Percentiles rank a stretch among this genome's conserved stretches.
phyloP scores from a whole-genome alignment of 2,329 filamentous ascomycete species.

The Neofusicoccum kwambonambiense region DNA sequence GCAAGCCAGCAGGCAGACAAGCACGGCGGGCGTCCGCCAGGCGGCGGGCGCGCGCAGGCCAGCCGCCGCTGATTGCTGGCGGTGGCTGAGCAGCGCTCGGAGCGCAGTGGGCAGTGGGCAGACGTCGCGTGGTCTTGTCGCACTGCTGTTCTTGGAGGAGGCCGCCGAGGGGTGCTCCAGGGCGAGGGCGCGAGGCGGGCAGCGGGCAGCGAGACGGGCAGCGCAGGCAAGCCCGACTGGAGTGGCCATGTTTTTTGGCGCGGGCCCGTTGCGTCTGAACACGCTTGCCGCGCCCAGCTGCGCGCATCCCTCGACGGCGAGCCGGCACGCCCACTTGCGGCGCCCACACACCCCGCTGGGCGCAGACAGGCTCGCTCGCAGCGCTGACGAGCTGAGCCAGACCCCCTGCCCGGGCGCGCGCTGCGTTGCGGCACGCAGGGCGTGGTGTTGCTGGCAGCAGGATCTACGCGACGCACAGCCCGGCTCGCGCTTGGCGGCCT shows the following conservation, averaged over 20 bases:
- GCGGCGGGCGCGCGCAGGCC: not conserved
- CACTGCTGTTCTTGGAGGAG: not conserved
- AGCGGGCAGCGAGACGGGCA: not conserved
- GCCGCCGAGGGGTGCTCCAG: not conserved
- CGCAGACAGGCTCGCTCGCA: not conserved
- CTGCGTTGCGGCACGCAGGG: constrained; percentile 4
- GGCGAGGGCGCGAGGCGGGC: not conserved
- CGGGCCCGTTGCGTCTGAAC: not conserved
- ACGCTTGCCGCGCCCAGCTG: constrained; percentile 1
- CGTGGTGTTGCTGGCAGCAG: constrained; percentile 13
- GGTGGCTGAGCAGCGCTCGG: constrained; percentile 15
- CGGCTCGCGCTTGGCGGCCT: constrained; percentile 16
- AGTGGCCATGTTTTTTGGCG: constrained; percentile 5
- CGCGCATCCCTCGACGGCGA: constrained; percentile 1
- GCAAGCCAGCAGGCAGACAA: not conserved
- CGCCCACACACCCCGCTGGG: not conserved
- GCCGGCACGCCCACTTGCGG: not conserved
- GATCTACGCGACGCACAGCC: constrained; percentile 17
- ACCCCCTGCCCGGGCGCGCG: not conserved
- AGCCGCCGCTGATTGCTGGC: constrained; percentile 13
- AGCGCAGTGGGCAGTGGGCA: constrained; percentile 8
- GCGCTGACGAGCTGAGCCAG: no score
- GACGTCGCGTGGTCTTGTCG: constrained; percentile 8
- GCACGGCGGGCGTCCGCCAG: not conserved
- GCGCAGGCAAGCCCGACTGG: not conserved